These are phyloP conservation scores for Scedosporium dehoogii DNA, from an alignment of 2,329 filamentous ascomycete genomes.

Conservation along the genomic window DNA sequence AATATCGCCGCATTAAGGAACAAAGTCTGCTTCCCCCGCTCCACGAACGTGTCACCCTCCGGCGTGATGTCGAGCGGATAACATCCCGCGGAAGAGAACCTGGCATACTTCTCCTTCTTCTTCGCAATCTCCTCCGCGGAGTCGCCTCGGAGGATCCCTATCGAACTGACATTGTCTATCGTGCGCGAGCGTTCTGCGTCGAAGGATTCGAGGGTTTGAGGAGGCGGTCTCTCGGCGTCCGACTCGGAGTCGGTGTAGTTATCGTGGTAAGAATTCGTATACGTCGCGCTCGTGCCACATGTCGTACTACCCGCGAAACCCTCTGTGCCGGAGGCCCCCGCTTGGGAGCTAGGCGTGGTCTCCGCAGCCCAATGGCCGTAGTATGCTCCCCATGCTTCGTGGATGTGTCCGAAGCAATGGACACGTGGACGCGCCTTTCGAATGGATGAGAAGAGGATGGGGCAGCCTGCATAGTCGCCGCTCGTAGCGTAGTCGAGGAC, in stretches of 20 bases:
- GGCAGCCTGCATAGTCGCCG: constrained; percentile 19
- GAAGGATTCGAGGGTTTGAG: neutral
- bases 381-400: constrained; percentile 26
- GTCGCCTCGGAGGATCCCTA: neutral
- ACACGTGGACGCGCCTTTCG: constrained; percentile 19
- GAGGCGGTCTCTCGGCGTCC: neutral
- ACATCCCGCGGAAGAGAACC: neutral
- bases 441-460: constrained; percentile 20
- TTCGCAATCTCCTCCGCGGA: constrained; percentile 25
- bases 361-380: constrained; percentile 32
- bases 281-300: neutral
- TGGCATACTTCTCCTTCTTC: constrained; percentile 12
- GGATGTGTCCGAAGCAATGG: constrained; percentile 27
- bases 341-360: neutral
- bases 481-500: constrained; percentile 27
- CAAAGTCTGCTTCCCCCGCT: constrained; percentile 29
- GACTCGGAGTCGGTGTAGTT: neutral
- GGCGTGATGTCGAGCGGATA: neutral
- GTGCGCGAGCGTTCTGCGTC: neutral
- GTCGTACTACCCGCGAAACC: neutral
- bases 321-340: neutral
- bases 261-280: neutral
- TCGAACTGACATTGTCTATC: neutral
- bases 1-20: constrained; percentile 49
- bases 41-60: constrained; percentile 1